These are phyloP conservation scores for Thielaviopsis euricoi DNA, from an alignment of 2,329 filamentous ascomycete species.

Conservation along the genomic window DNA sequence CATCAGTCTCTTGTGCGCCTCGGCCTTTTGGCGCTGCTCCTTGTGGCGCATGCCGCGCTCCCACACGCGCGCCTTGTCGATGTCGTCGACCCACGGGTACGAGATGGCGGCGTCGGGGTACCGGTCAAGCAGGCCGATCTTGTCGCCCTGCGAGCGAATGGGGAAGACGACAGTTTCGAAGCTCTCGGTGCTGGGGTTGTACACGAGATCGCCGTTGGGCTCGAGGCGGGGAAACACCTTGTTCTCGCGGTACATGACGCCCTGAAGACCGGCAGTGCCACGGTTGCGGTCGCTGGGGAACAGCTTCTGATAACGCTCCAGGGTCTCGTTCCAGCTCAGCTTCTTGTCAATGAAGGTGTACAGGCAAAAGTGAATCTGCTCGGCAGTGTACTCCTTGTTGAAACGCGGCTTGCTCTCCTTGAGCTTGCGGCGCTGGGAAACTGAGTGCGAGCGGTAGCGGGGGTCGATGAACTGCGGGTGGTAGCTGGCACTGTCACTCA, in stretches of 20 bases:
- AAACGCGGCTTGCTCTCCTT: conserved; percentile 12
- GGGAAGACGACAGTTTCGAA: conserved; percentile 5
- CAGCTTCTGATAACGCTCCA: conserved; percentile 7
- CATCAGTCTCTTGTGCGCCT: conserved; percentile 1
- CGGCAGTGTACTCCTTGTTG: conserved; percentile 28
- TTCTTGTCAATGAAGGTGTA: conserved; percentile 28
- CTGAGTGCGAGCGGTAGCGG: background rate
- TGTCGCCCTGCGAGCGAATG: conserved; percentile 16
- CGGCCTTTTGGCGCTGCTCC: conserved; percentile 4
- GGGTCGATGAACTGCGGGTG: background rate
- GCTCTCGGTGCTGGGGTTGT: conserved; percentile 22
- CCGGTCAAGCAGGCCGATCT: conserved; percentile 20
- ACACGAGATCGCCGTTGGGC: conserved; percentile 24
- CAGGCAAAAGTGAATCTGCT: conserved; percentile 28
- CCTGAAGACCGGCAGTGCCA: conserved; percentile 21
- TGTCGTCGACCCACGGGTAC: conserved; percentile 27
- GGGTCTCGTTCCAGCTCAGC: conserved; percentile 21
- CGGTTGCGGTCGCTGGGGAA: conserved; percentile 12
- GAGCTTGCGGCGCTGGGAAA: background rate
- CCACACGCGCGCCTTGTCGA: conserved; percentile 22
- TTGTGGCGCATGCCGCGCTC: conserved; percentile 19
- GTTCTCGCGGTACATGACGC: conserved; percentile 29
- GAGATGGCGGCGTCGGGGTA: conserved; percentile 30
- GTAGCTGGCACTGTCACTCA: background rate
- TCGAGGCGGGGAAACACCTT: conserved; percentile 25